Evolutionary conservation across 2,329 filamentous ascomycete genomes (phyloP).

Genomic region (Cladophialophora immunda): DNA sequence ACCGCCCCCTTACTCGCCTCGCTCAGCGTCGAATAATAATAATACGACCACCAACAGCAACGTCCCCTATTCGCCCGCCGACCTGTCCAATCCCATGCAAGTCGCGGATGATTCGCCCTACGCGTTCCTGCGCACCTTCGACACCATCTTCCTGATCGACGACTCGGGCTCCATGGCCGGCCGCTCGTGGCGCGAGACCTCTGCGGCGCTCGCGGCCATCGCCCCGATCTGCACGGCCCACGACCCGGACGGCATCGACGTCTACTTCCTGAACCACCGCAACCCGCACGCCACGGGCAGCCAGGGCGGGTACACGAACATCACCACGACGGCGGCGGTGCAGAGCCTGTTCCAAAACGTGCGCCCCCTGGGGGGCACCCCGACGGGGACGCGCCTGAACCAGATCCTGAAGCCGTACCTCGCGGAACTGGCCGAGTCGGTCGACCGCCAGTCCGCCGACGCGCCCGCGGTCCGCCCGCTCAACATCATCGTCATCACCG

Average conservation of each 20-base stretch:
- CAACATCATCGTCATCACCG: constrained; percentile 93
- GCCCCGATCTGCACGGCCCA: constrained; percentile 81
- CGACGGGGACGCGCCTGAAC: constrained; percentile 75
- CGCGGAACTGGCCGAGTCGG: constrained; percentile 57
- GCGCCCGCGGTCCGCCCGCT: constrained; percentile 73
- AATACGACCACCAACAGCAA: background rate
- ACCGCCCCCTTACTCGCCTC: constrained; percentile 39
- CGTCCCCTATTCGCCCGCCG: constrained; percentile 25
- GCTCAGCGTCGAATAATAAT: background rate
- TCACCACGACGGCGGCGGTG: constrained; percentile 68
- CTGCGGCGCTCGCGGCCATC: constrained; percentile 74
- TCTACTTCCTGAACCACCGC: constrained; percentile 85
- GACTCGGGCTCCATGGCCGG: constrained; percentile 89
- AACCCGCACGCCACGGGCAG: constrained; percentile 48
- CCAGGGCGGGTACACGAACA: constrained; percentile 68
- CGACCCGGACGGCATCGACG: constrained; percentile 85
- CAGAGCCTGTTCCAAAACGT: constrained; percentile 75
- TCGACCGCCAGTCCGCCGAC: constrained; percentile 49
- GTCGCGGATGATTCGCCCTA: constrained; percentile 69
- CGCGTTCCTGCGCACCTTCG: constrained; percentile 78
- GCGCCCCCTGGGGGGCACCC: constrained; percentile 72
- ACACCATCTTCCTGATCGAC: constrained; percentile 90
- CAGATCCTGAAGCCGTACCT: constrained; percentile 79
- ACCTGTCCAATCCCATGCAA: constrained; percentile 40
- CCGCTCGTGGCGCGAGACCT: constrained; percentile 77